These are phyloP conservation scores for Penicillium sp. DNA, from an alignment of 2,329 filamentous ascomycete genomes.

Conservation along the genomic window DNA sequence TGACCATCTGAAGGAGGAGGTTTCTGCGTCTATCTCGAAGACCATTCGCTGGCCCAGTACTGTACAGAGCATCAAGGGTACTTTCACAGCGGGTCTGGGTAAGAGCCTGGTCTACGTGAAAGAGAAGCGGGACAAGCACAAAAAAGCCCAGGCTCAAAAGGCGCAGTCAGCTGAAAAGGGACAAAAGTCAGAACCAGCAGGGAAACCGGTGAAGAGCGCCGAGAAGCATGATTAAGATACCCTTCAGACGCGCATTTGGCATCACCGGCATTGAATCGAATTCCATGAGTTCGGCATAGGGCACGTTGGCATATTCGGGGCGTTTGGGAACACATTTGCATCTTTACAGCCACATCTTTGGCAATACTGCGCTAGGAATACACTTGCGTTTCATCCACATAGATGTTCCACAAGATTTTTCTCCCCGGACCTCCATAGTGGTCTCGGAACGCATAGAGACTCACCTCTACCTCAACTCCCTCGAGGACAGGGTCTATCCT, in stretches of 20 bases:
- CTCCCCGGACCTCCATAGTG: no score
- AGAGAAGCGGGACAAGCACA: conserved; percentile 71
- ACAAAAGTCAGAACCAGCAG: neutral
- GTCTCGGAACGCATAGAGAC: no score
- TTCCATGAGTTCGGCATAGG: conserved; percentile 2
- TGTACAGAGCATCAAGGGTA: conserved; percentile 76
- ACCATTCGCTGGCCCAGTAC: conserved; percentile 92
- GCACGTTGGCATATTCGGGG: conserved; percentile 12
- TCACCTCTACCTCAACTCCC: no score
- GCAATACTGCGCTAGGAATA: conserved; percentile 8
- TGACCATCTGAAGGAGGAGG: conserved; percentile 61
- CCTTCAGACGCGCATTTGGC: neutral
- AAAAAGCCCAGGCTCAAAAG: conserved; percentile 30
- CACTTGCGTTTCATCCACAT: neutral
- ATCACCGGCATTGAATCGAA: neutral
- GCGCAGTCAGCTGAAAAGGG: conserved; percentile 6
- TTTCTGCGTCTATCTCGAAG: conserved; percentile 71
- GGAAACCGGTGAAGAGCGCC: conserved; percentile 6
- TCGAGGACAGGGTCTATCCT: no score
- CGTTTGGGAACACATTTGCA: conserved; percentile 12
- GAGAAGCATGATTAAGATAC: conserved; percentile 12
- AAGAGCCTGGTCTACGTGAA: conserved; percentile 68
- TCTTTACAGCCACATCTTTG: conserved; percentile 9
- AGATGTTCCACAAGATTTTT: neutral
- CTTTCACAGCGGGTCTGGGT: conserved; percentile 68